A percentile compares a stretch with the other conserved stretches of the same genome.
Evolutionary conservation across 257 asterid genomes (phyloP).

Genomic region (Nicotiana noctiflora): DNA sequence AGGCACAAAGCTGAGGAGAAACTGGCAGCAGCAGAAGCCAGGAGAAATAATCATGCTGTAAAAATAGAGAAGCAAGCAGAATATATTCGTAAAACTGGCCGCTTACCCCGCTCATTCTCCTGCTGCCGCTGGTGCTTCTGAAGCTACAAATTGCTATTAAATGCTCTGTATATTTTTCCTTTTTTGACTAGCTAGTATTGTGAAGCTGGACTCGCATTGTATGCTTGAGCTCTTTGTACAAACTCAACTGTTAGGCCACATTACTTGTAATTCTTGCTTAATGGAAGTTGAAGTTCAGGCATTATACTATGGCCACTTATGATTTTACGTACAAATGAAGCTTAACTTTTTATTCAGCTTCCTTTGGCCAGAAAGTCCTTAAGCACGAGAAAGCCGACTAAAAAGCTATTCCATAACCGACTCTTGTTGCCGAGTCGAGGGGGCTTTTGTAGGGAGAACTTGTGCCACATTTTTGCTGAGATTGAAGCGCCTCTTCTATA

Average conservation of each 20-base stretch:
- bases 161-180: background rate
- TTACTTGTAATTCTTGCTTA: background rate
- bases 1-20: slow-evolving; percentile 29
- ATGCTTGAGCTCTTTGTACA: slow-evolving; percentile 4
- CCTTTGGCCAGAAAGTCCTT: too few relatives aligned
- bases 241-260: background rate
- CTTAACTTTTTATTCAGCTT: too few relatives aligned
- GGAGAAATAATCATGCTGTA: slow-evolving; percentile 18
- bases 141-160: background rate
- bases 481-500: too few relatives aligned
- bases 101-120: slow-evolving; percentile 19
- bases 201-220: background rate
- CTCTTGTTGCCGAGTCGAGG: too few relatives aligned
- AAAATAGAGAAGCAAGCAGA: slow-evolving; percentile 29
- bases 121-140: slow-evolving; percentile 28
- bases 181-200: background rate
- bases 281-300: background rate
- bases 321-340: background rate
- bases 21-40: slow-evolving; percentile 22
- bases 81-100: slow-evolving; percentile 34
- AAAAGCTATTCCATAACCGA: too few relatives aligned
- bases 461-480: too few relatives aligned
- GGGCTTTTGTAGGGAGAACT: too few relatives aligned
- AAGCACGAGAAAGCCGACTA: too few relatives aligned
- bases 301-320: background rate